phyloP scores from a whole-genome alignment of 345 rosid species.

The Atalantia buxifolia region DNA sequence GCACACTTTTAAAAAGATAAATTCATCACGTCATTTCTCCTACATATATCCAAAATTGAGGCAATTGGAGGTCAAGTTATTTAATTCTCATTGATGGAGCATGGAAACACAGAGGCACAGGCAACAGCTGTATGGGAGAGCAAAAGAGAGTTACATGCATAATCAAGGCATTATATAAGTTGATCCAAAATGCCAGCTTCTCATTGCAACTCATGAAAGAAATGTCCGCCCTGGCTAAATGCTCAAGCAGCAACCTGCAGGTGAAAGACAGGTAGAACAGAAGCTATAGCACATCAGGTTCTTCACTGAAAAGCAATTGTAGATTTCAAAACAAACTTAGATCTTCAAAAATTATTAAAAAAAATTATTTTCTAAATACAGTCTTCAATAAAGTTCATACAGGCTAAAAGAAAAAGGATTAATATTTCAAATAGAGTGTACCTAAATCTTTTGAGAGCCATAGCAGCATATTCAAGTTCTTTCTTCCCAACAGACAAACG shows the following conservation, averaged over 20 bases:
- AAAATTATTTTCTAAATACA: neutral
- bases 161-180: constrained; percentile 63
- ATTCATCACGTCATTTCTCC: neutral
- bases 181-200: constrained; percentile 77
- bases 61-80: constrained; percentile 5
- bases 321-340: neutral
- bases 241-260: constrained; percentile 60
- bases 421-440: constrained; percentile 9
- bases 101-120: neutral
- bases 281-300: neutral
- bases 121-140: neutral
- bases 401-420: neutral
- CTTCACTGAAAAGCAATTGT: neutral
- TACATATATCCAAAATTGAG: neutral
- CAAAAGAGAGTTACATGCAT: constrained; percentile 54
- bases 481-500: constrained; percentile 61
- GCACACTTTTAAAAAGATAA: neutral
- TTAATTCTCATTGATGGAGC: neutral
- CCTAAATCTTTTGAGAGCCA: constrained; percentile 61
- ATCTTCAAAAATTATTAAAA: neutral
- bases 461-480: constrained; percentile 61
- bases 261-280: neutral
- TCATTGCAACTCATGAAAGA: constrained; percentile 40
- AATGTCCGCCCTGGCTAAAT: constrained; percentile 49
- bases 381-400: neutral